A percentile compares a stretch with the other conserved stretches of the same genome.
These are phyloP conservation scores for Pythium angustatum DNA, from an alignment of 352 stramenopile genomes.

Conservation along the genomic window DNA sequence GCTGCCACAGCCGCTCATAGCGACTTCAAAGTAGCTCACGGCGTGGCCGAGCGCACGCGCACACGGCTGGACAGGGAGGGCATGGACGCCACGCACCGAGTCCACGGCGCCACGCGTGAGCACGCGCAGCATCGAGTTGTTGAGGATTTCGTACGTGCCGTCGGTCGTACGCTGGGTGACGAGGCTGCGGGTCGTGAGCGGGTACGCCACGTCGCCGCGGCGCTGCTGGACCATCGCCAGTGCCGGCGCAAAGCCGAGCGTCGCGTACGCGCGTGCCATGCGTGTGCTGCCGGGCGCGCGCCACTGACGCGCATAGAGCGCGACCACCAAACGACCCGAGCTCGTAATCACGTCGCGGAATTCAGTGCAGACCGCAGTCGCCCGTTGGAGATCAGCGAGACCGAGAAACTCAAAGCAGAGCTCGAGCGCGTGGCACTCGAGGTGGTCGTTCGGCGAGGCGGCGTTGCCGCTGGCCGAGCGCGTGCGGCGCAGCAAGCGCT, in stretches of 20 bases:
- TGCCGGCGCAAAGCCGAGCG: conserved; percentile 28
- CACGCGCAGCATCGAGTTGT: conserved; percentile 85
- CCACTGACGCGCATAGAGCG: conserved; percentile 69
- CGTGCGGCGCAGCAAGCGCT: conserved; percentile 31
- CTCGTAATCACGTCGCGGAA: conserved; percentile 54
- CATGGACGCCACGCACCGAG: conserved; percentile 58
- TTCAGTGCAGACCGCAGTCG: conserved; percentile 48
- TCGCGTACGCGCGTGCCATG: conserved; percentile 41
- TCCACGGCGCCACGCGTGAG: conserved; percentile 70
- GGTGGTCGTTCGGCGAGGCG: conserved; percentile 26
- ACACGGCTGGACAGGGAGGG: conserved; percentile 57
- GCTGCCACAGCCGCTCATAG: conserved; percentile 70
- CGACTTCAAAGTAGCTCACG: conserved; percentile 81
- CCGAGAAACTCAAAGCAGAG: conserved; percentile 78
- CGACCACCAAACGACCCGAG: conserved; percentile 50
- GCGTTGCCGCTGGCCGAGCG: conserved; percentile 22
- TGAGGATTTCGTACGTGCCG: conserved; percentile 54
- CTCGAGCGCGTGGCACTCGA: conserved; percentile 60
- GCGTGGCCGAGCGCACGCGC: conserved; percentile 50
- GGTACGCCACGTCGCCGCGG: conserved; percentile 30
- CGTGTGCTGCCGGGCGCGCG: conserved; percentile 26
- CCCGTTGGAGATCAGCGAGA: conserved; percentile 46
- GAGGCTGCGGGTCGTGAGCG: conserved; percentile 62
- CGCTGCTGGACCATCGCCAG: conserved; percentile 48
- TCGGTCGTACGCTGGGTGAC: conserved; percentile 42